Base-by-base conservation (phyloP, 345 rosid species). In the Excoecaria agallocha region DNA sequence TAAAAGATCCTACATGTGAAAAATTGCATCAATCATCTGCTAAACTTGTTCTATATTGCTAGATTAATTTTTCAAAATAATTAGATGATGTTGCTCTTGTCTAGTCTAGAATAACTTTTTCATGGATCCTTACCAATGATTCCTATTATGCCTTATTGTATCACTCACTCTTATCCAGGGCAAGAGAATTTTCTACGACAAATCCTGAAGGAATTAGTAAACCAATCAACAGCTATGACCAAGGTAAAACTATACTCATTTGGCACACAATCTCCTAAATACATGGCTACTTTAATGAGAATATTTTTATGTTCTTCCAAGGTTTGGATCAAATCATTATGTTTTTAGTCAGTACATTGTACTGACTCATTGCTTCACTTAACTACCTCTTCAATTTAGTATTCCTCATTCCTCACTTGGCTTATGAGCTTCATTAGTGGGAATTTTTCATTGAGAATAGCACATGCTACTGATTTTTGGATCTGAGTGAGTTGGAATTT, bases 131-230 rank as follows among this genome's bases (percentile, higher is more conserved):
- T n/a, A 0, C 7, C 1, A 6, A n/a, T 17, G 58, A 55, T 55
- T 55, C 4, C 45, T 41, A 41, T 5, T 41, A 41, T 5, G 45
- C 3, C 8, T 41, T 5, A 58, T 30, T 50, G 2, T 12, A 58
- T 71, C 70, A 71, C 24, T 71, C 12, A 19, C 64, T 75, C 66
- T n/a, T 70, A 0, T 62, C 41, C 80, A 83, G 84, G 83, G 64
- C 71, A 55, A 83, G 55, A 69, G 52, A 25, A 38, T 74, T 70
- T 43, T 61, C 59, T 55, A 63, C 30, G 72, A 49, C 65, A 35
- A 72, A 50, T 46, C 39, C 65, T 49, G 16, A 41, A 52, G 82
- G 17, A 66, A 67, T n/a, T 37, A 50, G n/a, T 39, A 72, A 8
- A 71, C 64, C 48, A 25, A 61, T 51, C 35, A n/a, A 38, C 59